Evolutionary conservation across 768 basidiomycete genomes (phyloP), one percentile per base, ranked within the genome.

Genomic region (Psilocybe azurescens): DNA sequence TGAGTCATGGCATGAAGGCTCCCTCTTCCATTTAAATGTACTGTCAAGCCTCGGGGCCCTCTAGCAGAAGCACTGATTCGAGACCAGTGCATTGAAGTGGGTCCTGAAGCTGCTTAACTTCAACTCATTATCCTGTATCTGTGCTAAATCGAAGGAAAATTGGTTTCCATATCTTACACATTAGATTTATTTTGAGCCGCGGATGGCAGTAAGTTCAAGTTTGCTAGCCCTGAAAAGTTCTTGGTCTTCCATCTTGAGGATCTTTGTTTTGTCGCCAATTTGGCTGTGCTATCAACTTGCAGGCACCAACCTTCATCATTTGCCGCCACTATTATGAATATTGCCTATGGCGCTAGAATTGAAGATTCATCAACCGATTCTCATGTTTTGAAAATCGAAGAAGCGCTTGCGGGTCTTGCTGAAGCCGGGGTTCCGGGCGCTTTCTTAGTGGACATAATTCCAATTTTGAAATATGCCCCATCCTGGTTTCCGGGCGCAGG

Each of bases 291-390:
- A 24, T 24, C 0, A 24, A 24, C 24, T 24, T 24, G 24, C 24
- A 24, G 24, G 24, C 24, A 24, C 24, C 24, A 24, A 24, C 24
- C 24, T 24, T 2, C 24, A 24, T 24, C 24, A 24, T 24, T 79
- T 16, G 78, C 80, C 49, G 73, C 78, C 1, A 82, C 80, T 49
- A 61, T 65, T 47, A 63, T 62, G 81, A 81, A 78, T n/a, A 73
- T 82, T 5, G 76, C 78, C 7, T 70, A 75, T 7, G 73, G 70
- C n/a, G 66, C 73, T 1, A 74, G 74, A 7, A 65, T 79, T 1
- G 65, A 66, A 47, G 61, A 24, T 13, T 44, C 41, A 67, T 77
- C 30, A 16, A 62, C 79, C 44, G 79, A 81, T 47, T 73, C 73
- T 1, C 75, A 77, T 57, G 68, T 81, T 38, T 58, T 60, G 8